Conservation (phyloP, 768 basidiomycete genomes). For the Rhizopogon vulgaris region DNA sequence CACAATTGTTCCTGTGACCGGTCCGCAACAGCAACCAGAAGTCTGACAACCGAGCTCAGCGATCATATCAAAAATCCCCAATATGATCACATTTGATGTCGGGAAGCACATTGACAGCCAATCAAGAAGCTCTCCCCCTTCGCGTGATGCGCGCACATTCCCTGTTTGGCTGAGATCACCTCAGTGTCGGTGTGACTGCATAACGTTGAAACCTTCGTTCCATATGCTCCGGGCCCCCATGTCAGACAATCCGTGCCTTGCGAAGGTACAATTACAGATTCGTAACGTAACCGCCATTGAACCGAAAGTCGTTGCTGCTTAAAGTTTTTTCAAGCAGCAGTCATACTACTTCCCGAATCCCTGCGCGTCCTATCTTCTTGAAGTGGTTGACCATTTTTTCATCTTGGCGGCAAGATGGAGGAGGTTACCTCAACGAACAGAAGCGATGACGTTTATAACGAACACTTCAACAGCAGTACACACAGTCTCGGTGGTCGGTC, state of each 20-base stretch:
- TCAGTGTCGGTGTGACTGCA: background rate
- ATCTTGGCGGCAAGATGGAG: conserved; percentile 12
- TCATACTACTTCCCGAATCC: no score
- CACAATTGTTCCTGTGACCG: background rate
- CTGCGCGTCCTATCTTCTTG: background rate
- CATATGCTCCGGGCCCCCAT: conserved; percentile 2
- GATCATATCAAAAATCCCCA: background rate
- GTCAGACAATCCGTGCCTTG: background rate
- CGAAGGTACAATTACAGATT: background rate
- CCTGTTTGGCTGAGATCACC: background rate
- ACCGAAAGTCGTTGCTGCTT: no score
- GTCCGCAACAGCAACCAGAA: conserved; percentile 1
- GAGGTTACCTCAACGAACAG: conserved; percentile 10
- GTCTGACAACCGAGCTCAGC: background rate
- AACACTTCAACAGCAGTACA: conserved; percentile 7
- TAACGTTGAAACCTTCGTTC: background rate
- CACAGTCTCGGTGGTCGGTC: conserved; percentile 11
- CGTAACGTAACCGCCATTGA: background rate
- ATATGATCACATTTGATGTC: background rate
- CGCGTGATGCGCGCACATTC: background rate
- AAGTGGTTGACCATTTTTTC: background rate
- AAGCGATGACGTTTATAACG: conserved; percentile 12
- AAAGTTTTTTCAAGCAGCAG: background rate
- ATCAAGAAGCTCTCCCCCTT: background rate
- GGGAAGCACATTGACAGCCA: background rate